phyloP scores from a whole-genome alignment of 2,329 filamentous ascomycete genomes.

The Colletotrichum sp. region DNA sequence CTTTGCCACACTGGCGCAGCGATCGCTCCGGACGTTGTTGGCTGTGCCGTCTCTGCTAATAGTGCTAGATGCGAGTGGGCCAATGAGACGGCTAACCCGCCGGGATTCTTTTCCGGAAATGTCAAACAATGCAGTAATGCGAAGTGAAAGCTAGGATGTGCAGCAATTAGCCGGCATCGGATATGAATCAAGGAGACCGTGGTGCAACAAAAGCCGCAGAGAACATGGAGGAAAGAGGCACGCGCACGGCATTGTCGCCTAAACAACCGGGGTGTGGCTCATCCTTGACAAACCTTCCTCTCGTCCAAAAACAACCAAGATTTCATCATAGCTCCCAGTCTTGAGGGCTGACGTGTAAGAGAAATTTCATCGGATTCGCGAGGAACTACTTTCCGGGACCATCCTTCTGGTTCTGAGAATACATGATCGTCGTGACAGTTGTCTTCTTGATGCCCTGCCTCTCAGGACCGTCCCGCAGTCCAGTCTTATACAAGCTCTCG shows the following conservation, averaged over 20 bases:
- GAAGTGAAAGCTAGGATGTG: neutral
- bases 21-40: neutral
- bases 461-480: neutral
- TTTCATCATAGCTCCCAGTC: neutral
- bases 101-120: neutral
- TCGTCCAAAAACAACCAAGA: neutral
- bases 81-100: neutral
- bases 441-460: conserved; percentile 32
- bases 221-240: neutral
- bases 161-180: neutral
- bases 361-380: neutral
- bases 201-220: neutral
- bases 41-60: neutral
- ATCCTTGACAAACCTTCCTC: neutral
- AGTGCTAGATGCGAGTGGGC: neutral
- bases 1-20: neutral
- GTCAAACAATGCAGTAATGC: neutral
- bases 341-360: neutral
- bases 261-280: neutral
- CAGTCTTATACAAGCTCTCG: conserved; percentile 23
- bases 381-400: neutral
- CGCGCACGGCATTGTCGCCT: neutral
- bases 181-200: neutral
- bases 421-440: conserved; percentile 29
- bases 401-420: neutral